Evolutionary conservation across 345 rosid species (phyloP).

Genomic region (Bretschneidera sinensis): DNA sequence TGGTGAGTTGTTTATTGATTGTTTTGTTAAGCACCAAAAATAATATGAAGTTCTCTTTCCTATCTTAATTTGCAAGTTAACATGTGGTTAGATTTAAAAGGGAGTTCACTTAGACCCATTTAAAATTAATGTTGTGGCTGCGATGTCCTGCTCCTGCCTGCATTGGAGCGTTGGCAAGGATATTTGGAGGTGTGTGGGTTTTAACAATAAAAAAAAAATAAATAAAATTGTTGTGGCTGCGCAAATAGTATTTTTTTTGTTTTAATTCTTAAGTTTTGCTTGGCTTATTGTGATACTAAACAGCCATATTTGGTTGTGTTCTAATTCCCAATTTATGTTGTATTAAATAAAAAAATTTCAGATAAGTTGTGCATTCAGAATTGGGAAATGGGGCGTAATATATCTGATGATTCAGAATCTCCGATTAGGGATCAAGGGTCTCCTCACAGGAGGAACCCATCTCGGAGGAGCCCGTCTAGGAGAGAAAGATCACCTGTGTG

Average conservation of each 20-base stretch:
- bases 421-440: slow-evolving; percentile 37
- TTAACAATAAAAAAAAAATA: no score
- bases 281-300: neutral
- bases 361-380: neutral
- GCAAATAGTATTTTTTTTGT: neutral
- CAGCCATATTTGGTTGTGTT: neutral
- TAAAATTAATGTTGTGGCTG: neutral
- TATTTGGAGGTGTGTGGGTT: no score
- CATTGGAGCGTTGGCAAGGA: no score
- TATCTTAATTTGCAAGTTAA: no score
- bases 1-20: no score
- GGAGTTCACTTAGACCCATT: no score
- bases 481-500: slow-evolving; percentile 42
- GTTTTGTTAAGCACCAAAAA: no score
- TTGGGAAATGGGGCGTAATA: slow-evolving; percentile 39
- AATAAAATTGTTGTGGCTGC: no score
- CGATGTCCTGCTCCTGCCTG: no score
- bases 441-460: slow-evolving; percentile 20
- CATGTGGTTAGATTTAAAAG: neutral
- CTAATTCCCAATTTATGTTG: slow-evolving; percentile 10
- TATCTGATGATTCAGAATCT: slow-evolving; percentile 34
- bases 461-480: slow-evolving; percentile 9
- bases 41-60: no score
- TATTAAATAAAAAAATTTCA: neutral
- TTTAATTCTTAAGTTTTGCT: neutral